phyloP scores from a whole-genome alignment of 2,329 filamentous ascomycete genomes.

The Fusarium pininemorale region DNA sequence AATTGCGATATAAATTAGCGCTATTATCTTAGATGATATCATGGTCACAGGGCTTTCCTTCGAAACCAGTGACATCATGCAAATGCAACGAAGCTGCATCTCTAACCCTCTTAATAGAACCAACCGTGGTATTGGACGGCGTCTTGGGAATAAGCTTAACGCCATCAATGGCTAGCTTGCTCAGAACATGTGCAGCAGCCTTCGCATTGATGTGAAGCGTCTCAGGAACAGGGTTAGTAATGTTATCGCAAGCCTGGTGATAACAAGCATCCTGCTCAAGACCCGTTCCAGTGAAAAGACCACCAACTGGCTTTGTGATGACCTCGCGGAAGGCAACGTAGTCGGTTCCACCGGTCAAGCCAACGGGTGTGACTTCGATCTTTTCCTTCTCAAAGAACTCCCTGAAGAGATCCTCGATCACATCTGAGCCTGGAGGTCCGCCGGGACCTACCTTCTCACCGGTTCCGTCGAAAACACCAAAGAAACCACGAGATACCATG shows the following conservation, averaged over 20 bases:
- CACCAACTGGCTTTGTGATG: conserved; percentile 61
- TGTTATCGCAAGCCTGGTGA: conserved; percentile 51
- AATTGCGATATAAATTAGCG: fast-evolving
- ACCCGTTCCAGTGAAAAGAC: conserved; percentile 64
- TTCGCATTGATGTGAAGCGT: conserved; percentile 44
- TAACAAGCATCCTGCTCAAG: conserved; percentile 42
- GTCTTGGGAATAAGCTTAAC: conserved; percentile 39
- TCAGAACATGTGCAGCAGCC: conserved; percentile 59
- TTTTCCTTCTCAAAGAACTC: conserved; percentile 47
- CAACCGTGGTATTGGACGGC: conserved; percentile 26
- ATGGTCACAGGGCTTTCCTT: conserved; percentile 39
- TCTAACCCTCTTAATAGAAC: conserved; percentile 22
- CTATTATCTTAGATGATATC: conserved; percentile 25
- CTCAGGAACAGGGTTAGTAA: conserved; percentile 50
- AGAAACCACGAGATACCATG: conserved; percentile 51
- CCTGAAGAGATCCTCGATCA: conserved; percentile 47
- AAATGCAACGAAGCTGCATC: conserved; percentile 34
- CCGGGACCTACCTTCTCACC: conserved; percentile 50
- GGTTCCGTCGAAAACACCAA: conserved; percentile 49
- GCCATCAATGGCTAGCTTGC: conserved; percentile 37
- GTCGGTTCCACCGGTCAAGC: conserved; percentile 61
- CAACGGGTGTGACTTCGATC: conserved; percentile 42
- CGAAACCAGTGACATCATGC: conserved; percentile 15
- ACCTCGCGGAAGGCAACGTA: conserved; percentile 68
- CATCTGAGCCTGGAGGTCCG: conserved; percentile 46